phyloP scores from a whole-genome alignment of 2,329 filamentous ascomycete species.

The Geoglossum cookeanum region DNA sequence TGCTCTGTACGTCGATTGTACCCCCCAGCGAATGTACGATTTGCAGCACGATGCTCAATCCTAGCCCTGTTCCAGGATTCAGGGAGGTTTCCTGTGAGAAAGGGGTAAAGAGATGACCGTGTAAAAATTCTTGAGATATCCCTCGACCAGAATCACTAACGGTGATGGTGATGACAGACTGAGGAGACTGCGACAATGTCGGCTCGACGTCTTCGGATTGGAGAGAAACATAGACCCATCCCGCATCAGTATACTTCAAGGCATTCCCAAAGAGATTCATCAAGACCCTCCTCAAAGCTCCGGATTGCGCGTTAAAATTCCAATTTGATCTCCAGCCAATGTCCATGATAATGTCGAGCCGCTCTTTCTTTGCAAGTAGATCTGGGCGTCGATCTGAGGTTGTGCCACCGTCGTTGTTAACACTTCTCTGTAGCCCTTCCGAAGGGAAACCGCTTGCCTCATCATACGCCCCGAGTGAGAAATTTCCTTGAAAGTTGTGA shows the following conservation, averaged over 20 bases:
- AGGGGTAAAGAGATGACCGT: slow-evolving; percentile 34
- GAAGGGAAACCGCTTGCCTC: background rate
- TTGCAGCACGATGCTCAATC: slow-evolving; percentile 42
- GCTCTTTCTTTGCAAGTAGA: background rate
- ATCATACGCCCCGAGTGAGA: background rate
- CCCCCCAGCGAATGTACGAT: slow-evolving; percentile 32
- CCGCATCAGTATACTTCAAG: slow-evolving; percentile 38
- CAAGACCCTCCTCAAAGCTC: slow-evolving; percentile 31
- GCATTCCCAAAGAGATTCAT: slow-evolving; percentile 46
- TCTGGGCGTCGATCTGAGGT: background rate
- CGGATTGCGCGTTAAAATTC: slow-evolving; percentile 34
- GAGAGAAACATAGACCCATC: slow-evolving; percentile 29
- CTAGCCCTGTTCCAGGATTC: slow-evolving; percentile 41
- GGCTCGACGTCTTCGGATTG: slow-evolving; percentile 9
- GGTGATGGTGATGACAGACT: slow-evolving; percentile 17
- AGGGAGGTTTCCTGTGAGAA: slow-evolving; percentile 46
- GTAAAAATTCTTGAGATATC: slow-evolving; percentile 42
- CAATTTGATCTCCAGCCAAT: slow-evolving; percentile 18
- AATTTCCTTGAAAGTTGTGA: slow-evolving; percentile 3
- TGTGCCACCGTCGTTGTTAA: background rate
- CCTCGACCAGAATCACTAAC: slow-evolving; percentile 47
- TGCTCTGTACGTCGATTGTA: slow-evolving; percentile 35
- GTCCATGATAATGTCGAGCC: background rate
- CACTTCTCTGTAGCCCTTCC: background rate
- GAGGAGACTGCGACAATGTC: slow-evolving; percentile 6